Base-by-base conservation (phyloP, 2,329 filamentous ascomycete species). In the Elsinoe necatrix region DNA sequence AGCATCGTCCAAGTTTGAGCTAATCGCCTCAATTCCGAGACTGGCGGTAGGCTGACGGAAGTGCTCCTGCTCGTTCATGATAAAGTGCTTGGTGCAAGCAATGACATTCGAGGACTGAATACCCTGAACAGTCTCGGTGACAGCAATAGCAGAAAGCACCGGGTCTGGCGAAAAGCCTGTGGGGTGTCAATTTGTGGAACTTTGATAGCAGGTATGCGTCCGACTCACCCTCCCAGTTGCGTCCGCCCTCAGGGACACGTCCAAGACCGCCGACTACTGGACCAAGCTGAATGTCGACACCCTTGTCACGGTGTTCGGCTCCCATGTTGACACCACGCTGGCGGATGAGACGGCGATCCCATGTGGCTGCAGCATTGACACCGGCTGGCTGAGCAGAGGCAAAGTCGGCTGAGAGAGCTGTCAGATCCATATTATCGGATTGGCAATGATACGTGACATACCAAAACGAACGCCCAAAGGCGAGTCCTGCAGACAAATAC, bases 401-500 rank as follows among this genome's bases (percentile, higher is more conserved):
- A 70, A 86, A 92, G 70, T 95, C 89, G 62, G 81, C 80, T 79
- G 29, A 20, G 57, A 34, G 59, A 50, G 55, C 20, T 52, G 50
- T 20, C 18, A 52, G 31, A 20, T 23, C 31, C 31, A 37, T 23
- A 16, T 21, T 23, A 14, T 20, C 20, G 3, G 11, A 20, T 3
- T 7, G 39, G 3, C 14, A 47, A 7, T 2, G 20, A 6, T 7
- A 35, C 8, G 18, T 21, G 1, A 58, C 75, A 52, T 70, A 80
- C 77, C 75, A 58, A 84, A 80, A 54, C 90, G 86, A 57, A 95
- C 75, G 59, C 90, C 91, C 1, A 93, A 75, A 4, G 90, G 90
- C 2, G 86, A 85, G 67, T 95, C 91, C 65, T 95, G 89, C 76
- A 93, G 74, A 69, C 91, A 96, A n/a, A 95, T 74, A 23, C 83